Evolutionary conservation across 169 alveolate species (phyloP), one percentile per base, ranked within the genome.

Genomic region (Babesia caballi): DNA sequence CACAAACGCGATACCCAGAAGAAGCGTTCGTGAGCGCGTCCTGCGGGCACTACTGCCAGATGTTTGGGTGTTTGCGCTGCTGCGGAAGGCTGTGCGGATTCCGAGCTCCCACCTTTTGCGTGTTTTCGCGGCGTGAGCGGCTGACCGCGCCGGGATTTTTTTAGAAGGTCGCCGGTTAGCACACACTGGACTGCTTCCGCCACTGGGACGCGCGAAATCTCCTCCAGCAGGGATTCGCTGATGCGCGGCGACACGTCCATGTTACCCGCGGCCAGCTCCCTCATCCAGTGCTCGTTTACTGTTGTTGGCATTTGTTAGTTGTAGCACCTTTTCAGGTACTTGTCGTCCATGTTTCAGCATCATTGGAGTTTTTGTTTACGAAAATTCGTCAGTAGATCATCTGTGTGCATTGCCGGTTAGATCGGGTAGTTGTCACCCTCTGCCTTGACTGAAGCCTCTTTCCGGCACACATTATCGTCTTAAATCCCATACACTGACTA

Each of bases 1-100:
- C 81, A 69, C 14, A 81, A 50, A 4, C 61, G 47, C 11, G 76
- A 69, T n/a, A 81, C 84, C 88, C 88, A 81, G 41, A 81, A 81
- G 80, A 38, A 81, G 32, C 83, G 68, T 56, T 81, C 84, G 21
- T 81, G 88, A 1, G 84, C 23, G 9, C 72, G 42, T 19, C 82
- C 82, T 0, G 30, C 2, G 6, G 60, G 35, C 41, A 15, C 72
- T 32, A 60, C 4, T 12, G 61, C 40, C 17, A 38, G 56, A 17
- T 60, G 46, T 7, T 27, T 25, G 21, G 35, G 17, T n/a, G n/a
- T n/a, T n/a, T n/a, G n/a, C n/a, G 7, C 7, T 12, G n/a, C 14
- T 1, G 44, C 15, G 44, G 2, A 1, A 17, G 7, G 7, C 14
- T 30, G n/a, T 4, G 30, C 33, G 23, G 54, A 1, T 8, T 27